Conservation (phyloP, 768 basidiomycete species). For the Lyophyllum semitale region DNA sequence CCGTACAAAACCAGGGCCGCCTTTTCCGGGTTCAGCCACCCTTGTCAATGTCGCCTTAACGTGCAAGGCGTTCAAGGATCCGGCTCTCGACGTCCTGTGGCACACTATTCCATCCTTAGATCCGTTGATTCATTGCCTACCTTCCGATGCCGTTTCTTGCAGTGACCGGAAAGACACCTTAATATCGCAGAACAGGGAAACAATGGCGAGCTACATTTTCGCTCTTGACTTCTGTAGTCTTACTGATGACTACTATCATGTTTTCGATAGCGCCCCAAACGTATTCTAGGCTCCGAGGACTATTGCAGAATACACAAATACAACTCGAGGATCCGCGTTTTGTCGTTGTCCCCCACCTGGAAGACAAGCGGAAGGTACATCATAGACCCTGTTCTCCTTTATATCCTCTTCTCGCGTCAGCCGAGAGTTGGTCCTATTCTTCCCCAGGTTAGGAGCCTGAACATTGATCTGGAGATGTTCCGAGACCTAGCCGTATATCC, state of each 20-base stretch:
- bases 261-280: neutral
- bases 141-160: neutral
- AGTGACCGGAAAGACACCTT: too few species aligned
- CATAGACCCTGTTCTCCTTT: neutral
- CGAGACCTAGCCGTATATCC: conserved; percentile 7
- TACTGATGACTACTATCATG: too few species aligned
- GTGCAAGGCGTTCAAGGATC: conserved; percentile 1
- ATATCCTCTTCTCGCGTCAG: neutral
- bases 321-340: neutral
- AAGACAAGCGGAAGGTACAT: neutral
- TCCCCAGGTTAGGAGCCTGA: neutral
- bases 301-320: neutral
- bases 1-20: too few species aligned
- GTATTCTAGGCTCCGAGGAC: neutral
- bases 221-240: too few species aligned
- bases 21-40: too few species aligned
- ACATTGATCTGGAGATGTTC: neutral
- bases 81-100: neutral
- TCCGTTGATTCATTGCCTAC: neutral
- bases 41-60: conserved; percentile 5
- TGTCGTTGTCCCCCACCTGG: neutral
- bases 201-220: too few species aligned
- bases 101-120: neutral
- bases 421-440: neutral
- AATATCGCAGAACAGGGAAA: too few species aligned